Evolutionary conservation across 768 basidiomycete species (phyloP), one percentile per base, ranked within the genome.

Genomic region (Termitomyces sp.): DNA sequence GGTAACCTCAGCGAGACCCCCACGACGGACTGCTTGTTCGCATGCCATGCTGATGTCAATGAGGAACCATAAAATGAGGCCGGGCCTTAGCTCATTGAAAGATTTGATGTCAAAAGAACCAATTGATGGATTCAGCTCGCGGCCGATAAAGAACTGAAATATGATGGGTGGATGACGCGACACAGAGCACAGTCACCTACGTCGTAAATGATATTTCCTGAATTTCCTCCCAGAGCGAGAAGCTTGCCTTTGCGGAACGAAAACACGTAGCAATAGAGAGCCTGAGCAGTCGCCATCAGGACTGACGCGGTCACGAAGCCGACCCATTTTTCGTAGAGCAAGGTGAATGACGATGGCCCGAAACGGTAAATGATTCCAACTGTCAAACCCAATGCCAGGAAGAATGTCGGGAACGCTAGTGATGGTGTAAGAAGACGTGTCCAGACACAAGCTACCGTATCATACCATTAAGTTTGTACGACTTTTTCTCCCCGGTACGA

Each of bases 391-490:
- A 96, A 68, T 3, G 92, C 78, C 37, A 96, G 79, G 37, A 98
- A 79, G 66, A 92, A 82, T 0, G 96, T 98, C 0, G 90, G 81
- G 69, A 97, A 90, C 2, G 91, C 96, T 98, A 56, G n/a, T 39
- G n/a, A 41, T n/a, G 34, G 20, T 34, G 50, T 53, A 14, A 59
- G 32, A 37, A 44, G 41, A 57, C 27, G 57, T 29, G 10, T 44
- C 27, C 31, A 55, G 36, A 47, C 24, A 18, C 12, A 48, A 51
- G 13, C 24, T 47, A 20, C 51, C 43, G 48, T 26, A 31, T 37
- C 80, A 64, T 67, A 94, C 95, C 95, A 74, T 99, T 98, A 59
- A 97, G 93, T 75, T 92, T 98, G 79, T 99, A 99, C 59, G 79
- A 72, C 68, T 90, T 87, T 66, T 79, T 86, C 54, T 76, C 77